Evolutionary conservation across 176 grass and related monocot genomes (phyloP).

Genomic region (Pharus latifolius): DNA sequence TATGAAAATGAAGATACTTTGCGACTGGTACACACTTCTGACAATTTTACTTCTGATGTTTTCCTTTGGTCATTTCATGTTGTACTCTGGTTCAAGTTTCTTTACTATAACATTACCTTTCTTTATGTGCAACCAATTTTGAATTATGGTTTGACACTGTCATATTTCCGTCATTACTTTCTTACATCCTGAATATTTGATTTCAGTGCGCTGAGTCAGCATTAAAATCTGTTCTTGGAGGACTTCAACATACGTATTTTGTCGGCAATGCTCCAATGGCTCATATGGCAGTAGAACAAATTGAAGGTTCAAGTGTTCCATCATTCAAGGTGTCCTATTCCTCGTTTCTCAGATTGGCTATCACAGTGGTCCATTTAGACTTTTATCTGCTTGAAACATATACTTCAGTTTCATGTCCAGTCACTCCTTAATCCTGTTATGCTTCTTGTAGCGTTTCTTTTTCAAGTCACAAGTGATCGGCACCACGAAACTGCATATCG

Average conservation of each 20-base stretch:
- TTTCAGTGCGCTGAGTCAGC: constrained; percentile 91
- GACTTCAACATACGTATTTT: constrained; percentile 76
- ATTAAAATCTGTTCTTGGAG: constrained; percentile 70
- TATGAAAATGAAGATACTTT: constrained; percentile 86
- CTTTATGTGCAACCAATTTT: background rate
- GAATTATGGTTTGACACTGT: background rate
- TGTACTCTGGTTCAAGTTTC: constrained; percentile 3
- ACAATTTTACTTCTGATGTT: background rate
- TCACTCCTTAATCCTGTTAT: background rate
- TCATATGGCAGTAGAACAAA: constrained; percentile 59
- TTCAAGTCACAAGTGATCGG: constrained; percentile 97
- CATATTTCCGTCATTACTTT: background rate
- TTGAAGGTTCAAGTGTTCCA: constrained; percentile 24
- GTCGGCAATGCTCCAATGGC: constrained; percentile 98
- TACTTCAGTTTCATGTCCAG: background rate
- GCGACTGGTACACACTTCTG: constrained; percentile 39
- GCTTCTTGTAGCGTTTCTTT: constrained; percentile 63
- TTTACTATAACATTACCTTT: background rate
- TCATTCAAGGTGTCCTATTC: constrained; percentile 54
- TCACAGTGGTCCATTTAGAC: background rate
- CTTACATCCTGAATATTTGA: background rate
- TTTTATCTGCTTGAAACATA: background rate
- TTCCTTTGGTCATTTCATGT: background rate
- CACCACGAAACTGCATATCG: constrained; percentile 35
- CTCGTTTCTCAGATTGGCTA: background rate